phyloP scores from a whole-genome alignment of 2,329 filamentous ascomycete species.

The Apiospora aurea region DNA sequence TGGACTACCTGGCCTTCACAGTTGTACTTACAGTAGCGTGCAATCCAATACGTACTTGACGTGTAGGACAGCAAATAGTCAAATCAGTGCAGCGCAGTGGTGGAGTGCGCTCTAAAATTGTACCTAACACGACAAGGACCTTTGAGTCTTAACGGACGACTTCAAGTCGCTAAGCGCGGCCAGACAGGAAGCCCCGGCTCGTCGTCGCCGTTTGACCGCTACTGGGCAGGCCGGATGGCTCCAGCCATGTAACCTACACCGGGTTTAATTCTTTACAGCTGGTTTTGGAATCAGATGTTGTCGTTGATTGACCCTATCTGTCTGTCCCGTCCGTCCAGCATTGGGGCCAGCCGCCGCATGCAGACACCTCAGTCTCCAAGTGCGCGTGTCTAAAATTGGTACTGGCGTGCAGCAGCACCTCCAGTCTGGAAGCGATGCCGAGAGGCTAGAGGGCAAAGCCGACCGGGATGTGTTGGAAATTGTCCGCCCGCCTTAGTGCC shows the following conservation, averaged over 20 bases:
- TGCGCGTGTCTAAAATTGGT: slow-evolving; percentile 13
- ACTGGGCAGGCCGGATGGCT: not conserved
- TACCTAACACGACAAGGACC: slow-evolving; percentile 1
- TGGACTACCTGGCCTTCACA: slow-evolving; percentile 8
- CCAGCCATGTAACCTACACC: not conserved
- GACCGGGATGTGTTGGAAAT: slow-evolving; percentile 11
- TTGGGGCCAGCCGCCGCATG: slow-evolving; percentile 3
- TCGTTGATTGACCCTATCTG: not conserved
- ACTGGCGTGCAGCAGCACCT: not conserved
- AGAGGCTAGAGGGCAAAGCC: slow-evolving; percentile 17
- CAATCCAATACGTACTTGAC: not conserved
- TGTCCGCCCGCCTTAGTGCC: slow-evolving; percentile 14
- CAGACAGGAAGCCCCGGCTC: not conserved
- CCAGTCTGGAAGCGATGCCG: slow-evolving; percentile 20
- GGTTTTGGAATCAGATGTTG: not conserved
- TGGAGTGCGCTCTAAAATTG: slow-evolving; percentile 13
- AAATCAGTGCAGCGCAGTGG: slow-evolving; percentile 5
- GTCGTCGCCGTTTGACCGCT: not conserved
- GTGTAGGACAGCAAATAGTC: slow-evolving; percentile 1
- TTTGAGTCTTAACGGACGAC: not conserved
- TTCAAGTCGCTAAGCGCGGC: slow-evolving; percentile 14
- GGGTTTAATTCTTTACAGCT: slow-evolving; percentile 1
- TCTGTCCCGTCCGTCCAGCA: not conserved
- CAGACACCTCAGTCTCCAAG: slow-evolving; percentile 9
- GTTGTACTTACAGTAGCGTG: slow-evolving; percentile 17